Percentiles rank a stretch among this genome's conserved stretches.
These are phyloP conservation scores for Scheffersomyces titani DNA, from an alignment of 1,139 yeast species.

Conservation along the genomic window DNA sequence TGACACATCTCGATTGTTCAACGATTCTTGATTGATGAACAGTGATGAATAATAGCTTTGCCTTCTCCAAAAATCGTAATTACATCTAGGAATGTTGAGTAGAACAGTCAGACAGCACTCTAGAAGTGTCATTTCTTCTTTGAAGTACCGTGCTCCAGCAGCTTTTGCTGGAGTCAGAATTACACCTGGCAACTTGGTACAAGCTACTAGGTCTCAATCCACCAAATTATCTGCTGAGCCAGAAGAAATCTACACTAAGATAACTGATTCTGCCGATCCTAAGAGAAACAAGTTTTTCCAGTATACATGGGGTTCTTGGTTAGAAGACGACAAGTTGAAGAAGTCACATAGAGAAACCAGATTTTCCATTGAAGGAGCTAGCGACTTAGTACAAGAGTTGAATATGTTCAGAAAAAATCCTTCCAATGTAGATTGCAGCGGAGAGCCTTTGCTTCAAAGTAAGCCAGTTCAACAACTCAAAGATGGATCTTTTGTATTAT, in stretches of 20 bases:
- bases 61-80: background rate
- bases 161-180: background rate
- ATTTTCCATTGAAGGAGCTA: conserved; percentile 79
- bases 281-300: conserved; percentile 75
- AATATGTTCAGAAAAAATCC: conserved; percentile 25
- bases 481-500: conserved; percentile 45
- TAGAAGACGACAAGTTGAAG: conserved; percentile 72
- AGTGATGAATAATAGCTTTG: background rate
- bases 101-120: background rate
- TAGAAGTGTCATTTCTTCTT: background rate
- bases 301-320: conserved; percentile 96
- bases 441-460: conserved; percentile 18
- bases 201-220: conserved; percentile 12
- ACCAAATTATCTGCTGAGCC: conserved; percentile 21
- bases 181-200: background rate
- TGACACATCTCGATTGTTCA: background rate
- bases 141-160: background rate
- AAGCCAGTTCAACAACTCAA: conserved; percentile 38
- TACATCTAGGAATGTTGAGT: conserved; percentile 1
- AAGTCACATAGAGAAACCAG: conserved; percentile 76
- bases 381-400: conserved; percentile 47
- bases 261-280: conserved; percentile 66
- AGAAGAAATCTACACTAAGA: conserved; percentile 47
- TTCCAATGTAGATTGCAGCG: conserved; percentile 23
- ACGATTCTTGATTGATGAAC: background rate